Evolutionary conservation across 2,329 filamentous ascomycete species (phyloP).

Genomic region (Arthrobotrys sphaeroides): DNA sequence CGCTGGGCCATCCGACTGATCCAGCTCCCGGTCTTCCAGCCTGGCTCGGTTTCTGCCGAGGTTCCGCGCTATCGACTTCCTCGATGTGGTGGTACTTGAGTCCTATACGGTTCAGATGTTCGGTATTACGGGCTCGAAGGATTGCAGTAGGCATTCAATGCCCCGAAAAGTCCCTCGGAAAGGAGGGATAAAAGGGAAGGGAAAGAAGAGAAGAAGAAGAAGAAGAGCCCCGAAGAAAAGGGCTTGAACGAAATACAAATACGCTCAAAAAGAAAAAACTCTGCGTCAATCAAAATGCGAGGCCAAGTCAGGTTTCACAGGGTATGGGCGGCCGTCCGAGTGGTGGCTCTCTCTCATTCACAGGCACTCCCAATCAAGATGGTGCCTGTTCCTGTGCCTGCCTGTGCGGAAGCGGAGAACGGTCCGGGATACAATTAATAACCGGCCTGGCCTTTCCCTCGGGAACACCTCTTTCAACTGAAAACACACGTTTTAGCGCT

Average conservation of each 20-base stretch:
- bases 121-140: constrained; percentile 35
- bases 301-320: constrained; percentile 49
- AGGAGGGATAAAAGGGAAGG: constrained; percentile 29
- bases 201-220: constrained; percentile 24
- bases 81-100: constrained; percentile 42
- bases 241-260: constrained; percentile 16
- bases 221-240: constrained; percentile 11
- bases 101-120: constrained; percentile 28
- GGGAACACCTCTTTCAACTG: constrained; percentile 22
- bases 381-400: constrained; percentile 49
- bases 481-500: constrained; percentile 50
- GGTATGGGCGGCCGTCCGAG: constrained; percentile 41
- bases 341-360: constrained; percentile 39
- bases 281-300: constrained; percentile 49
- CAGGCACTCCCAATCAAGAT: constrained; percentile 39
- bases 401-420: constrained; percentile 54
- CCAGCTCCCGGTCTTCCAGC: constrained; percentile 40
- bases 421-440: constrained; percentile 54
- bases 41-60: constrained; percentile 21
- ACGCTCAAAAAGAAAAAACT: constrained; percentile 28
- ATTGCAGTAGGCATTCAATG: constrained; percentile 52
- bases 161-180: constrained; percentile 28
- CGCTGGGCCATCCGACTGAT: constrained; percentile 34
- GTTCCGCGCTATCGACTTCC: constrained; percentile 3
- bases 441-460: constrained; percentile 35